Conservation (phyloP, 345 rosid species). For the Balakata baccata region DNA sequence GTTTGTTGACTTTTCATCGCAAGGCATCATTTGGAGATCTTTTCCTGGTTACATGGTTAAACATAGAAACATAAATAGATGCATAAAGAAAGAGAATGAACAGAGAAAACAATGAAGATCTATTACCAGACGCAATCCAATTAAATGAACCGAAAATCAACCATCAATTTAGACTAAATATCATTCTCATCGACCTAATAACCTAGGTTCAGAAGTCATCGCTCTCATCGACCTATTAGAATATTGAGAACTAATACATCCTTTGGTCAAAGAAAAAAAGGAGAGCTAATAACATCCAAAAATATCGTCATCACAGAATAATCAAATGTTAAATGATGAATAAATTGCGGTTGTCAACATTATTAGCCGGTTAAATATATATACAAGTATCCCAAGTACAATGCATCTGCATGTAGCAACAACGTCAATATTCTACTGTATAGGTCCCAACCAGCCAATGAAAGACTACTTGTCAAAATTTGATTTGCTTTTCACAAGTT, state of each 20-base stretch:
- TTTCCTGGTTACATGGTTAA: conserved; percentile 46
- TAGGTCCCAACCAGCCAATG: too few species aligned
- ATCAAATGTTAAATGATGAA: neutral
- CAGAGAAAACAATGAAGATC: too few species aligned
- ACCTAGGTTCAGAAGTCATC: too few species aligned
- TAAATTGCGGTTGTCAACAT: neutral
- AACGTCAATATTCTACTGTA: too few species aligned
- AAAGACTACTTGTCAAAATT: neutral
- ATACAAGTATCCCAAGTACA: neutral
- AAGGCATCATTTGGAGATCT: conserved; percentile 25
- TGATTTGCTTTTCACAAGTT: neutral
- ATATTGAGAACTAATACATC: neutral
- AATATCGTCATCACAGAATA: neutral
- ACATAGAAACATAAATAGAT: conserved; percentile 17
- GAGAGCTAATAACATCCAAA: neutral
- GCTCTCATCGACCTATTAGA: too few species aligned
- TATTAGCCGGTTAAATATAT: neutral
- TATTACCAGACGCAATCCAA: neutral
- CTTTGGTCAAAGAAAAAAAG: too few species aligned
- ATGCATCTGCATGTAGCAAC: too few species aligned
- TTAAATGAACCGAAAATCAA: neutral
- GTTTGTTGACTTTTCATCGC: conserved; percentile 28
- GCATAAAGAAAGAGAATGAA: neutral
- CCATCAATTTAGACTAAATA: neutral
- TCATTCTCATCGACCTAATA: neutral